phyloP scores from a whole-genome alignment of 23 red algal genomes.

The Agarophyton chilense region DNA sequence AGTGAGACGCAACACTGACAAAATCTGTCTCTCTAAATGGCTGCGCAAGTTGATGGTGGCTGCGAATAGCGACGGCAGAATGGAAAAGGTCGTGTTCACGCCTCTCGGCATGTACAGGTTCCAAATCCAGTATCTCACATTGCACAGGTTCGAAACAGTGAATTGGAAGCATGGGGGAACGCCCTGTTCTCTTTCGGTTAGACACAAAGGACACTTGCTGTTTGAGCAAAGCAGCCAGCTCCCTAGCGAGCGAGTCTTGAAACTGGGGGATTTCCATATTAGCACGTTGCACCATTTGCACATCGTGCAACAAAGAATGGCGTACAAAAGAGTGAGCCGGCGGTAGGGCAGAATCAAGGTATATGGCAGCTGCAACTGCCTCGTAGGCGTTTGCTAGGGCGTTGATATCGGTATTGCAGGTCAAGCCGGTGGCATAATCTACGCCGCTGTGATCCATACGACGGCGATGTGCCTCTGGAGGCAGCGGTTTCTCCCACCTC shows the following conservation, averaged over 20 bases:
- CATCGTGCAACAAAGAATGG: background rate
- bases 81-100: constrained; percentile 4
- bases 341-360: constrained; percentile 15
- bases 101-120: background rate
- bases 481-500: constrained; percentile 50
- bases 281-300: background rate
- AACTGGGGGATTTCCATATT: constrained; percentile 15
- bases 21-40: constrained; percentile 8
- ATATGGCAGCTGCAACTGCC: constrained; percentile 26
- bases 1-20: constrained; percentile 26
- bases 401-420: constrained; percentile 36
- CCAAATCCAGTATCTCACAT: constrained; percentile 25
- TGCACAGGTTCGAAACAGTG: constrained; percentile 23
- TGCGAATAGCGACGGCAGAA: constrained; percentile 5
- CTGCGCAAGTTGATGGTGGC: background rate
- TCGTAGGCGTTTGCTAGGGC: constrained; percentile 49
- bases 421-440: constrained; percentile 22
- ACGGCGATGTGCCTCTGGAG: constrained; percentile 4
- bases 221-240: background rate
- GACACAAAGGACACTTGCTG: background rate
- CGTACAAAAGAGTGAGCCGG: background rate
- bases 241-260: background rate
- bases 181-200: background rate
- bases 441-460: constrained; percentile 19
- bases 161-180: background rate